These are phyloP conservation scores for Westerdykella sp. DNA, from an alignment of 2,329 filamentous ascomycete species.

Conservation along the genomic window DNA sequence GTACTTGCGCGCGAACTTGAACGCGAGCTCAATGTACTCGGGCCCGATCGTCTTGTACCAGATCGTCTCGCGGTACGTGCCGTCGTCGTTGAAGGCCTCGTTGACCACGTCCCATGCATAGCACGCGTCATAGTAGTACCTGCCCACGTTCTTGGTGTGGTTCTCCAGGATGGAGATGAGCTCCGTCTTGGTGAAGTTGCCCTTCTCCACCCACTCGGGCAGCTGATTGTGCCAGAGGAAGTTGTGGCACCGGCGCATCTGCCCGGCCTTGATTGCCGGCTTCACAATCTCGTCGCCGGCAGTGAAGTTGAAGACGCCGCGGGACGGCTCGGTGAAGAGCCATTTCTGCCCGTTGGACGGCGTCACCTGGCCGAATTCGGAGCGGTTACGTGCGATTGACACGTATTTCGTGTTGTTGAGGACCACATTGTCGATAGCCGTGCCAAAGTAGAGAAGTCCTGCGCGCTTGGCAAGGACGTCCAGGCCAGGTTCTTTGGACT, in stretches of 20 bases:
- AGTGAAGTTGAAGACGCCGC: conserved; percentile 53
- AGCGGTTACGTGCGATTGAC: conserved; percentile 48
- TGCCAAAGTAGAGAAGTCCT: conserved; percentile 51
- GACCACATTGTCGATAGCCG: conserved; percentile 52
- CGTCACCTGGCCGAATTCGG: conserved; percentile 60
- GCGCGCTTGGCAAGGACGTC: conserved; percentile 51
- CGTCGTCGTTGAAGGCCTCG: conserved; percentile 55
- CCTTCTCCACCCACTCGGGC: conserved; percentile 47
- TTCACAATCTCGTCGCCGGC: conserved; percentile 48
- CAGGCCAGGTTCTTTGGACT: conserved; percentile 31
- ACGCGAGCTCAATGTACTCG: conserved; percentile 54
- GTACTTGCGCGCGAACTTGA: conserved; percentile 48
- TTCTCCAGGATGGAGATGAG: conserved; percentile 53
- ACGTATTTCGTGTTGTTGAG: conserved; percentile 50
- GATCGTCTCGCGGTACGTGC: conserved; percentile 47
- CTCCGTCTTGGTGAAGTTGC: conserved; percentile 53
- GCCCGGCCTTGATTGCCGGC: conserved; percentile 36
- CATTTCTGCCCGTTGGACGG: conserved; percentile 61
- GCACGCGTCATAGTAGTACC: conserved; percentile 55
- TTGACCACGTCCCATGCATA: conserved; percentile 63
- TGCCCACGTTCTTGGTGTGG: conserved; percentile 55
- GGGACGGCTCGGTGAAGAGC: conserved; percentile 55
- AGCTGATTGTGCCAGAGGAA: conserved; percentile 51
- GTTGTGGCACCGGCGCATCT: conserved; percentile 58
- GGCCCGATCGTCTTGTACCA: conserved; percentile 53